Conservation (phyloP, 306 rosid species). For the Dicorynia guianensis region DNA sequence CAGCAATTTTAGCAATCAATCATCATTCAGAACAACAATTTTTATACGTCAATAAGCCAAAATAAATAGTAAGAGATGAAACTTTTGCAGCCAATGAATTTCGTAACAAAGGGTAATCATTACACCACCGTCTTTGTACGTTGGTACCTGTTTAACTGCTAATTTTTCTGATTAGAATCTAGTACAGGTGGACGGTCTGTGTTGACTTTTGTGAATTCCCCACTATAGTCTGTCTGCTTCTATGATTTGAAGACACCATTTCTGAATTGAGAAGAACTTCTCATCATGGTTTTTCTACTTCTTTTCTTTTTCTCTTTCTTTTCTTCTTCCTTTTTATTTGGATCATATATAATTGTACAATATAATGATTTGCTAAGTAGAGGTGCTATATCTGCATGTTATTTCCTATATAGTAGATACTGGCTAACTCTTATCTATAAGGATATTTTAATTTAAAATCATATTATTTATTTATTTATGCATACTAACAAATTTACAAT, state of each 20-base stretch:
- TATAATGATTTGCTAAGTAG: too few relatives aligned
- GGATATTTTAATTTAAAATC: too few relatives aligned
- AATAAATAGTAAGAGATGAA: slow-evolving; percentile 10
- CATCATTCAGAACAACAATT: slow-evolving; percentile 45
- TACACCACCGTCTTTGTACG: slow-evolving; percentile 26
- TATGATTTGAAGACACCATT: not conserved
- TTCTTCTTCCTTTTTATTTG: too few relatives aligned
- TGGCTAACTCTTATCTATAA: too few relatives aligned
- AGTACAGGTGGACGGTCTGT: slow-evolving; percentile 44
- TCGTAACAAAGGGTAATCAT: slow-evolving; percentile 31
- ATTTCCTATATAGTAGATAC: too few relatives aligned
- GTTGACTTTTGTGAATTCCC: slow-evolving; percentile 22
- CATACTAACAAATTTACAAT: too few relatives aligned
- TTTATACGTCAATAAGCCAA: not conserved
- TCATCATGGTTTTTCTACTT: too few relatives aligned
- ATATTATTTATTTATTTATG: too few relatives aligned
- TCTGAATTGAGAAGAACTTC: too few relatives aligned
- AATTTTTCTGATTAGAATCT: slow-evolving; percentile 29
- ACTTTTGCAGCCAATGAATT: slow-evolving; percentile 42
- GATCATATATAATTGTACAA: too few relatives aligned
- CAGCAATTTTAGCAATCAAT: slow-evolving; percentile 11
- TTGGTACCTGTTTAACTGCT: slow-evolving; percentile 45
- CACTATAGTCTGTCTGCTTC: not conserved
- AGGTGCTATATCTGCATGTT: too few relatives aligned
- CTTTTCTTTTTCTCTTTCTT: too few relatives aligned